phyloP scores from a whole-genome alignment of 2,329 filamentous ascomycete genomes.

The Aspergillus tanneri region DNA sequence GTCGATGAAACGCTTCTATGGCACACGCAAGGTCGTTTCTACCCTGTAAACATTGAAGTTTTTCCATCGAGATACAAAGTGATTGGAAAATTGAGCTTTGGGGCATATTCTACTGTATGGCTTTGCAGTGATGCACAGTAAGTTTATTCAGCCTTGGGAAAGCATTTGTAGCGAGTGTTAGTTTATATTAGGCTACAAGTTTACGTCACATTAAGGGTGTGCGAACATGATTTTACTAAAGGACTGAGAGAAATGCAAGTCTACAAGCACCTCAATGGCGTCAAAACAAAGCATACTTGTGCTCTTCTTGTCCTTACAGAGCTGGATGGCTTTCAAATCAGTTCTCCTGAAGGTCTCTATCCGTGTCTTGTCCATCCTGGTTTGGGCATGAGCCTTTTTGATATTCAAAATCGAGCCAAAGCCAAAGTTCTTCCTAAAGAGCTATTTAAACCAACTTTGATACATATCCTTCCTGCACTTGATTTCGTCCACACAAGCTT shows the following conservation, averaged over 20 bases:
- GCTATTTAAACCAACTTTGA: conserved; percentile 22
- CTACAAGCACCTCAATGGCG: conserved; percentile 19
- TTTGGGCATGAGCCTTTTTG: conserved; percentile 23
- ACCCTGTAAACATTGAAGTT: conserved; percentile 12
- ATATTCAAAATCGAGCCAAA: conserved; percentile 11
- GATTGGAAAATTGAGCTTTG: conserved; percentile 9
- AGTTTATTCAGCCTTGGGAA: neutral
- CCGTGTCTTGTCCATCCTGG: conserved; percentile 25
- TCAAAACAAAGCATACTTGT: conserved; percentile 20
- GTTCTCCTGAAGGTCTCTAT: conserved; percentile 15
- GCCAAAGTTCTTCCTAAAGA: conserved; percentile 19
- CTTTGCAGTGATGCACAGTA: conserved; percentile 17
- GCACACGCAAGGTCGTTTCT: conserved; percentile 3
- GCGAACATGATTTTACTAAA: conserved; percentile 9
- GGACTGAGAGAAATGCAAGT: conserved; percentile 16
- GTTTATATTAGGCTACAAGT: neutral
- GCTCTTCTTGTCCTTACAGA: conserved; percentile 17
- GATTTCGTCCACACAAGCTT: conserved; percentile 30
- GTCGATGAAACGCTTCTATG: conserved; percentile 8
- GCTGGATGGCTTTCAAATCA: conserved; percentile 24
- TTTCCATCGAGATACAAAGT: conserved; percentile 12
- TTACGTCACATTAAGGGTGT: conserved; percentile 14
- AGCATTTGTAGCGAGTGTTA: neutral
- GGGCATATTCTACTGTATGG: conserved; percentile 11
- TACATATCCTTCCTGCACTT: conserved; percentile 25